phyloP scores from a whole-genome alignment of 2,329 filamentous ascomycete species.

The Blastomyces emzantsi region DNA sequence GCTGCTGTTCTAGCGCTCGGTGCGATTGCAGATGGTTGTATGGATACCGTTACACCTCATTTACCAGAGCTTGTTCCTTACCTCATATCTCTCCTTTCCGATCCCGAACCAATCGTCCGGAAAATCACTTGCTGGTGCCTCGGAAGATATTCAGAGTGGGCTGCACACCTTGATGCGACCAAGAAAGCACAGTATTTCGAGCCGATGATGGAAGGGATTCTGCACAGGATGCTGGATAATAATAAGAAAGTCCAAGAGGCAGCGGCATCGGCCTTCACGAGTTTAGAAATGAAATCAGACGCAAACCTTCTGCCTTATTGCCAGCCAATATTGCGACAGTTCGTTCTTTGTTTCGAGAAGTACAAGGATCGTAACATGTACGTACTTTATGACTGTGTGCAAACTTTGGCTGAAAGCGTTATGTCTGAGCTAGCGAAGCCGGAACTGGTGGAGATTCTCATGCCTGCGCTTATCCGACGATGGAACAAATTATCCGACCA shows the following conservation, averaged over 20 bases:
- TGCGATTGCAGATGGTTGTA: conserved; percentile 89
- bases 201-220: conserved; percentile 93
- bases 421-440: conserved; percentile 71
- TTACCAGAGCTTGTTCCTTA: conserved; percentile 85
- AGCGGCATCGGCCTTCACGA: conserved; percentile 89
- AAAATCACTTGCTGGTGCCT: conserved; percentile 98
- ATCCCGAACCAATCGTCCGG: conserved; percentile 79
- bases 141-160: conserved; percentile 88
- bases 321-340: conserved; percentile 81
- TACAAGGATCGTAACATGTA: conserved; percentile 99
- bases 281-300: conserved; percentile 87
- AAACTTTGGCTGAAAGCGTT: conserved; percentile 89
- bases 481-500: conserved; percentile 83
- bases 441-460: conserved; percentile 72
- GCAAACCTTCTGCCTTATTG: conserved; percentile 75
- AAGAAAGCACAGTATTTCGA: conserved; percentile 75
- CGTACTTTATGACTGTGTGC: conserved; percentile 96
- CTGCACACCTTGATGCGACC: conserved; percentile 60
- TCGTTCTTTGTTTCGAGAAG: conserved; percentile 80
- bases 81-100: conserved; percentile 73
- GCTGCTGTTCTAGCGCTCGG: conserved; percentile 90
- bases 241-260: conserved; percentile 99
- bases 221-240: conserved; percentile 87
- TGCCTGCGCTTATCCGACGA: conserved; percentile 82
- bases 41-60: conserved; percentile 80